Base-by-base conservation (phyloP, 208 protist species). In the Leptomonas pyrrhocoris region DNA sequence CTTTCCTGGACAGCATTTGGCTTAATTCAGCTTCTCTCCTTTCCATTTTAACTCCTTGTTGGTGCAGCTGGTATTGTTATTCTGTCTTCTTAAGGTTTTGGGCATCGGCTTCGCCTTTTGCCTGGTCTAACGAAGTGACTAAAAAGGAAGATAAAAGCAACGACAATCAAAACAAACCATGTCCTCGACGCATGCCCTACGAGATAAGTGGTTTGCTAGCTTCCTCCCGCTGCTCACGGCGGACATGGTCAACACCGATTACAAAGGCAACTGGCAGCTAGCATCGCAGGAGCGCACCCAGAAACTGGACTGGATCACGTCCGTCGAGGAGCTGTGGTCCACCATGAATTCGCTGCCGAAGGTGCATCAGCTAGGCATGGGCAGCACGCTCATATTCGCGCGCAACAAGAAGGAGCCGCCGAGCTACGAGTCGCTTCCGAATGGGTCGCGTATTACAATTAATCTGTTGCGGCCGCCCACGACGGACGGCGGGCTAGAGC, bases 291-390 rank as follows among this genome's bases (percentile, higher is more conserved):
- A 87, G 50, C 74, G 83, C 16, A 83, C 85, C 54, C 85, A 92
- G 73, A 81, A 77, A 30, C 80, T 96, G 31, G 92, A 96, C 80
- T 94, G 85, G 74, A 79, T 96, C 42, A 86, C 75, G 15, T 89
- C 84, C 27, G 89, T 96, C 34, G 89, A 96, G 70, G 92, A 96
- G 80, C 69, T 94, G 25, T 96, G 92, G 89, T 96, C 92, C 11
- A 94, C 89, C 12, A 81, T 96, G 27, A 96, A 96, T 63, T 96
- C 92, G 27, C 79, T 96, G 9, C 92, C 92, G 0, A 88, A 87
- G 51, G 74, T 96, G 6, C 88, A 94, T 40, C 82, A 92, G 59
- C 77, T 96, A 49, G 86, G 79, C 50, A 83, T 84, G 40, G 89
- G 92, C 40, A 90, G 82, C 75, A 93, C 82, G 21, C 86, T 91